phyloP scores from a whole-genome alignment of 257 asterid genomes.

The Fraxinus anomala region DNA sequence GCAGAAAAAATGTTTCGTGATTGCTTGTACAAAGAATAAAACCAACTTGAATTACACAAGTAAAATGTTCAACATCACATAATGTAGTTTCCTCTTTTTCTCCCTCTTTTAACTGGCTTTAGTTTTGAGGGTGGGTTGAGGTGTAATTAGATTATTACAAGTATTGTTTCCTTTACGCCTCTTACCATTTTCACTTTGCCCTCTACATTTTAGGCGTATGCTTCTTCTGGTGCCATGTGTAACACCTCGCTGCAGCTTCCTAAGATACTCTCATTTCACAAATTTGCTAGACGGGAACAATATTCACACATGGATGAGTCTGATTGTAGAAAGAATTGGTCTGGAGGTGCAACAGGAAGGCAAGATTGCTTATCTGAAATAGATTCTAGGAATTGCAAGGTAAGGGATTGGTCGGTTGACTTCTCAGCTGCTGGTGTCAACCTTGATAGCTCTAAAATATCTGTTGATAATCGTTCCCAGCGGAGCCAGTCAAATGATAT shows the following conservation, averaged over 20 bases:
- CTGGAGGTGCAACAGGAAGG: conserved; percentile 68
- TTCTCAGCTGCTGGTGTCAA: conserved; percentile 93
- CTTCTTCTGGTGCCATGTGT: conserved; percentile 74
- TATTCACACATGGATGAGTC: conserved; percentile 66
- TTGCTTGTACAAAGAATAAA: neutral
- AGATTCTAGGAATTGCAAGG: conserved; percentile 97
- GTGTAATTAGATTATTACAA: conserved; percentile 14
- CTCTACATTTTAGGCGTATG: conserved; percentile 68
- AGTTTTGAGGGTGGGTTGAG: conserved; percentile 5
- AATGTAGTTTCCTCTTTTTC: neutral
- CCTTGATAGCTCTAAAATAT: conserved; percentile 64
- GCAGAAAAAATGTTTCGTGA: neutral
- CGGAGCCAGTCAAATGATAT: conserved; percentile 76
- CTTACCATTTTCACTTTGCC: conserved; percentile 20
- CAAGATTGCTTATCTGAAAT: conserved; percentile 93
- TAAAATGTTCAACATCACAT: neutral
- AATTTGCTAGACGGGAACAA: conserved; percentile 94
- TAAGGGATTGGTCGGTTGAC: conserved; percentile 98
- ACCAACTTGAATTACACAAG: neutral
- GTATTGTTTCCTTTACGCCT: conserved; percentile 15
- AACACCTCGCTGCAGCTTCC: conserved; percentile 67
- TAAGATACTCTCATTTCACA: conserved; percentile 90
- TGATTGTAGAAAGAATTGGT: conserved; percentile 72
- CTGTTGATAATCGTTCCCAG: conserved; percentile 69
- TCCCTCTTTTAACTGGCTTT: conserved; percentile 1